These are phyloP conservation scores for Cucurbita pepo DNA, from an alignment of 306 rosid genomes.

Conservation along the genomic window DNA sequence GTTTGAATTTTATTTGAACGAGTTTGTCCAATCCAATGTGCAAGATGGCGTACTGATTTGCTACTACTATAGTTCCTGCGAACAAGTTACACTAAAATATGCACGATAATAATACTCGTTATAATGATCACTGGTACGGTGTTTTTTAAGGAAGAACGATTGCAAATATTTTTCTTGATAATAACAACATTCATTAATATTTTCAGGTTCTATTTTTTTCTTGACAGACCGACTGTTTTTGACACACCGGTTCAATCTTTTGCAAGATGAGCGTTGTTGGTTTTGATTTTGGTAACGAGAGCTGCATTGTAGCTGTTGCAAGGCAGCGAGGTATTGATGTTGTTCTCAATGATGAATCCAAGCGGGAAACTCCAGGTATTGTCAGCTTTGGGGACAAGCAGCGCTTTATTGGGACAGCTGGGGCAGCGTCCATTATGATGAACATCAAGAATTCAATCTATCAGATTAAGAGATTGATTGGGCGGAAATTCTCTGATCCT, in stretches of 20 bases:
- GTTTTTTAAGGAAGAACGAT: not conserved
- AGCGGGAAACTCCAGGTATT: constrained; percentile 84
- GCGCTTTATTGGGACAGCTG: constrained; percentile 86
- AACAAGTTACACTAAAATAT: not conserved
- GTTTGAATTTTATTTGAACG: not conserved
- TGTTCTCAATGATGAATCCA: constrained; percentile 89
- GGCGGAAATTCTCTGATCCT: constrained; percentile 58
- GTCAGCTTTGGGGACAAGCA: constrained; percentile 97
- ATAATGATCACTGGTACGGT: not conserved
- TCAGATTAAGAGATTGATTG: constrained; percentile 68
- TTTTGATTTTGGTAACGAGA: constrained; percentile 92
- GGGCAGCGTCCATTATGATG: constrained; percentile 92
- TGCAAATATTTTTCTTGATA: not conserved
- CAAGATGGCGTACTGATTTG: not conserved
- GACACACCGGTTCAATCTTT: not conserved
- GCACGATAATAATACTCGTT: not conserved
- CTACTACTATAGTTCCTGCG: not conserved
- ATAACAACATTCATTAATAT: not conserved
- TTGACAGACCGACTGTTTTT: not conserved
- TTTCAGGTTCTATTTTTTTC: not conserved
- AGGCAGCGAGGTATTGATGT: constrained; percentile 95
- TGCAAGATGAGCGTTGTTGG: constrained; percentile 86
- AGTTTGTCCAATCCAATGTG: not conserved
- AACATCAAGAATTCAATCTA: constrained; percentile 78
- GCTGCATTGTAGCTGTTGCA: constrained; percentile 90